Percentiles rank a stretch among this genome's conserved stretches.
phyloP scores from a whole-genome alignment of 2,329 filamentous ascomycete species.

The Talaromyces rugulosus region DNA sequence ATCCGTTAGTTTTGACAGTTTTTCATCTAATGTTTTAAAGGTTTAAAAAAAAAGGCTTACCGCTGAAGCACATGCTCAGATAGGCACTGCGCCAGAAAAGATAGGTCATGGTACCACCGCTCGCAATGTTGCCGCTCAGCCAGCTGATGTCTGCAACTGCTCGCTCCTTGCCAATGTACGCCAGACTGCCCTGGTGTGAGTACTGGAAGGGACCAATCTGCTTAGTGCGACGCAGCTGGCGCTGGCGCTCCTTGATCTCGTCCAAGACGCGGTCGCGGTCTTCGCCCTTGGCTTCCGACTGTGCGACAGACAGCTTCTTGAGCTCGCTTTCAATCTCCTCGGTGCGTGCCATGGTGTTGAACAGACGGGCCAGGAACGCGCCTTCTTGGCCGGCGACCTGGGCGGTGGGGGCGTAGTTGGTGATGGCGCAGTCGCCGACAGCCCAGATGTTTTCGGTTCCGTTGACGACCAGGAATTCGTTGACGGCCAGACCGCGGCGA shows the following conservation, averaged over 20 bases:
- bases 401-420: slow-evolving; percentile 94
- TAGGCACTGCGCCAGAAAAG: slow-evolving; percentile 98
- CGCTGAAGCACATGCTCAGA: slow-evolving; percentile 99
- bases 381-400: slow-evolving; percentile 97
- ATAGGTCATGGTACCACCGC: slow-evolving; percentile 89
- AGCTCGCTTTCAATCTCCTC: slow-evolving; percentile 76
- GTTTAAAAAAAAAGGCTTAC: slow-evolving; percentile 59
- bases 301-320: slow-evolving; percentile 60
- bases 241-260: slow-evolving; percentile 83
- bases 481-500: slow-evolving; percentile 88
- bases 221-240: slow-evolving; percentile 81
- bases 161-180: slow-evolving; percentile 97
- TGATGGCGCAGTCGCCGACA: slow-evolving; percentile 92
- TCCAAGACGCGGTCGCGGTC: slow-evolving; percentile 57
- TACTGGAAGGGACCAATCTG: slow-evolving; percentile 98
- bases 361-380: slow-evolving; percentile 86
- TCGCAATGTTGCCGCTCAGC: slow-evolving; percentile 94
- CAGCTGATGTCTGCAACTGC: slow-evolving; percentile 96
- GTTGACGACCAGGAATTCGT: slow-evolving; percentile 98
- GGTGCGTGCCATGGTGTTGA: slow-evolving; percentile 99
- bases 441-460: slow-evolving; percentile 97
- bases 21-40: slow-evolving; percentile 16
- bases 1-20: neutral
- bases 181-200: slow-evolving; percentile 92
- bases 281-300: slow-evolving; percentile 63